Conservation (phyloP, 1,284 basidiomycete species). For the Fomes fomentarius region DNA sequence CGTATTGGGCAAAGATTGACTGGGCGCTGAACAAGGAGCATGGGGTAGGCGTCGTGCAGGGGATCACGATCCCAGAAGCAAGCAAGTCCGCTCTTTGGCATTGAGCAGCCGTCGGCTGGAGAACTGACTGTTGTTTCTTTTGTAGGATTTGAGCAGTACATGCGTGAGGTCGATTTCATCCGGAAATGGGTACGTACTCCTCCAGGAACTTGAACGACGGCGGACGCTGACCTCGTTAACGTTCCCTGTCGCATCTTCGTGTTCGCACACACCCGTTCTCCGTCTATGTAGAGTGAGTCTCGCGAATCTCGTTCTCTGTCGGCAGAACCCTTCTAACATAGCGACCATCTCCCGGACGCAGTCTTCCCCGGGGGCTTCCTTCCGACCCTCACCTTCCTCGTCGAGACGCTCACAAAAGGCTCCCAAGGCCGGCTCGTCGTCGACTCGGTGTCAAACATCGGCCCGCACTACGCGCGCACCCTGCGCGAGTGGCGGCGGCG, state of each 20-base stretch:
- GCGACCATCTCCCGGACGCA: too few relatives aligned
- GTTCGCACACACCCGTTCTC: not conserved
- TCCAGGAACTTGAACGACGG: too few relatives aligned
- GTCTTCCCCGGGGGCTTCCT: slow-evolving; percentile 83
- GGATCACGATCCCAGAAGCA: slow-evolving; percentile 81
- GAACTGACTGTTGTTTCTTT: not conserved
- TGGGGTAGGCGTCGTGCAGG: slow-evolving; percentile 76
- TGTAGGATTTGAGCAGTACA: slow-evolving; percentile 60
- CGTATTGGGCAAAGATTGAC: slow-evolving; percentile 70
- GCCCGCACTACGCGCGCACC: slow-evolving; percentile 81
- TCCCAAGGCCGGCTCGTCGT: slow-evolving; percentile 64
- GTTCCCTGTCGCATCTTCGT: too few relatives aligned
- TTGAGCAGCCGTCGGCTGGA: not conserved
- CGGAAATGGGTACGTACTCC: slow-evolving; percentile 66
- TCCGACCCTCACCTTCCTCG: slow-evolving; percentile 68
- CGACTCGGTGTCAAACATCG: slow-evolving; percentile 80
- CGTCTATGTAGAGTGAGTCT: slow-evolving; percentile 5
- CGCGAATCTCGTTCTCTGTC: not conserved
- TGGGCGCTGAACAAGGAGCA: slow-evolving; percentile 67
- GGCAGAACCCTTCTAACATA: too few relatives aligned
- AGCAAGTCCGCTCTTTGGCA: slow-evolving; percentile 42
- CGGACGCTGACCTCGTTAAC: too few relatives aligned
- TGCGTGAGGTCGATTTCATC: slow-evolving; percentile 74
- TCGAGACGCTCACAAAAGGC: slow-evolving; percentile 58
- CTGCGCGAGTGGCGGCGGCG: slow-evolving; percentile 80